A percentile compares a stretch with the other conserved stretches of the same genome.
phyloP scores from a whole-genome alignment of 2,329 filamentous ascomycete species.

The Aspergillus pseudoglaucus region DNA sequence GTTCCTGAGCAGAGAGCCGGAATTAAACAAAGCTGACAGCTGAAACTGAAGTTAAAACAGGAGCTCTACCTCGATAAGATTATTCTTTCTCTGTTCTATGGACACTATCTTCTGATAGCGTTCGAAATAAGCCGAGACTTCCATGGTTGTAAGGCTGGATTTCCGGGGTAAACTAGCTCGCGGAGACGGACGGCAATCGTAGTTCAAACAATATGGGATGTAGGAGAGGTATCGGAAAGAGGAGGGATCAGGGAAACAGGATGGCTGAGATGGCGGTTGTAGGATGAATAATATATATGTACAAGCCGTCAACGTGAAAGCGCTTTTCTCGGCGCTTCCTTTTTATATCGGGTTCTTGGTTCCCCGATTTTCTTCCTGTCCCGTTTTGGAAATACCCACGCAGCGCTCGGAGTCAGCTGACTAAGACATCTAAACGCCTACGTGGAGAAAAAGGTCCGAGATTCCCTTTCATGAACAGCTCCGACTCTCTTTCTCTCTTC shows the following conservation, averaged over 20 bases:
- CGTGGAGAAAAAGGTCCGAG: constrained; percentile 17
- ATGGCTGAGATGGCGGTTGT: background rate
- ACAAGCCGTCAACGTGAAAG: too few relatives aligned
- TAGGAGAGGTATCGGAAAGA: background rate
- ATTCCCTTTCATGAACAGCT: constrained; percentile 3
- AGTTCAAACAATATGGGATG: constrained; percentile 3
- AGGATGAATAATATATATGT: too few relatives aligned
- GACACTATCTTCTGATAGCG: constrained; percentile 40
- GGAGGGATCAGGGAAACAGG: background rate
- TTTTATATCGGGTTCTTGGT: background rate
- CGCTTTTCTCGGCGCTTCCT: too few relatives aligned
- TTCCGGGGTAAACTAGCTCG: constrained; percentile 1
- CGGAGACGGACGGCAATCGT: constrained; percentile 3
- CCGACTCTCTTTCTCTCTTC: constrained; percentile 4
- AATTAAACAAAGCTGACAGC: background rate
- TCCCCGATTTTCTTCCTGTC: background rate
- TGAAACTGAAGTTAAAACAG: constrained; percentile 1
- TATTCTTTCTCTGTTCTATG: constrained; percentile 42
- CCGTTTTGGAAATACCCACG: background rate
- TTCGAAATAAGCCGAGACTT: constrained; percentile 30
- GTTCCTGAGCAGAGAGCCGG: constrained; percentile 30
- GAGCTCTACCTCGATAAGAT: constrained; percentile 40
- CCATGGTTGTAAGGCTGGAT: constrained; percentile 19
- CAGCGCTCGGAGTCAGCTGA: constrained; percentile 6
- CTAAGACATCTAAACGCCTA: constrained; percentile 17